Conservation (phyloP, 257 asterid genomes). For the Fraxinus cuspidata region DNA sequence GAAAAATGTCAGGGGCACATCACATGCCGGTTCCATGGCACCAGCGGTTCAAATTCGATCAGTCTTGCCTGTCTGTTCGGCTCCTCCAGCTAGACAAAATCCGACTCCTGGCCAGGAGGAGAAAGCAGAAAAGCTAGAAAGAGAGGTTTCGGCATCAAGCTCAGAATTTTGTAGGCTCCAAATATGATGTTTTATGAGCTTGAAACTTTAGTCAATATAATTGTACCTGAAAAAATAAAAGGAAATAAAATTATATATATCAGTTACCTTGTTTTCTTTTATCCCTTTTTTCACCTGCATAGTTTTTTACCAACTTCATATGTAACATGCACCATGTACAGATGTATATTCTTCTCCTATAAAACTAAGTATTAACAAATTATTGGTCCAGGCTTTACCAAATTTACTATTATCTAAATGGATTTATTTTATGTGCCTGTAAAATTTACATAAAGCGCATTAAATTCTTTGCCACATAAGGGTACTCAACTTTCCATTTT, state of each 20-base stretch:
- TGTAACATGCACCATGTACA: too few relatives aligned
- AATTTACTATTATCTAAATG: not conserved
- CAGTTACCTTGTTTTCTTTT: not conserved
- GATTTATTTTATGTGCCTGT: too few relatives aligned
- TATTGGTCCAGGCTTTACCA: not conserved
- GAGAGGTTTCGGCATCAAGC: conserved; percentile 6
- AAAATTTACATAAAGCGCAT: too few relatives aligned
- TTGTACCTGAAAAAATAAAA: not conserved
- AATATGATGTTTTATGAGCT: conserved; percentile 5
- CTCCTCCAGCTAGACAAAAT: conserved; percentile 37
- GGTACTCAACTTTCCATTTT: too few relatives aligned
- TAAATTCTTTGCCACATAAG: too few relatives aligned
- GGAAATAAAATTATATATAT: not conserved
- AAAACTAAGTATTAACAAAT: not conserved
- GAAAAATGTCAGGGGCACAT: conserved; percentile 1
- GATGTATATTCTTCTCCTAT: not conserved
- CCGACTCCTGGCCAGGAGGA: conserved; percentile 7
- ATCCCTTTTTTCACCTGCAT: not conserved
- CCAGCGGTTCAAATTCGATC: conserved; percentile 66
- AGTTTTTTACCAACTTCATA: not conserved
- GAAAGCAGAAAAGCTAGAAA: not conserved
- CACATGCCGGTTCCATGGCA: conserved; percentile 30
- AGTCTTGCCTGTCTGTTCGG: conserved; percentile 55
- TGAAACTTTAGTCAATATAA: not conserved
- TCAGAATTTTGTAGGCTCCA: conserved; percentile 29